phyloP scores from a whole-genome alignment of 257 asterid species.

The Dorcoceras hygrometricum region DNA sequence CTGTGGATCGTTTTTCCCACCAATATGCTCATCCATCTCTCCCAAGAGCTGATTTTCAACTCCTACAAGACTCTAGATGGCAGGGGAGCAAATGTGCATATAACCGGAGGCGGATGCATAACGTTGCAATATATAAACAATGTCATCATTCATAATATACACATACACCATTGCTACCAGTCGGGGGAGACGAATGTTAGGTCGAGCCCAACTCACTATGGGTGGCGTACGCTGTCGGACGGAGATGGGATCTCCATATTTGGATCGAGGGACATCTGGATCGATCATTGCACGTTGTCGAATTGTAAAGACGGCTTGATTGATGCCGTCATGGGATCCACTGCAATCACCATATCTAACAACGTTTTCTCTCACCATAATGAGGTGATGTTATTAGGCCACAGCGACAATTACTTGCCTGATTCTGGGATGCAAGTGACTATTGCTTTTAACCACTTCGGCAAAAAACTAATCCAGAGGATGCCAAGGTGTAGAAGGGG shows the following conservation, averaged over 20 bases:
- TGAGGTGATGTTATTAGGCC: constrained; percentile 72
- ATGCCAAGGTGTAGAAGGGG: constrained; percentile 85
- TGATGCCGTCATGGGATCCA: constrained; percentile 72
- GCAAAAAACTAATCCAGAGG: constrained; percentile 56
- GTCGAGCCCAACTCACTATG: constrained; percentile 71
- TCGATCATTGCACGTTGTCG: constrained; percentile 66
- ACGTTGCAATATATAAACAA: constrained; percentile 55
- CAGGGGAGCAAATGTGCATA: constrained; percentile 55
- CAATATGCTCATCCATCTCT: constrained; percentile 58
- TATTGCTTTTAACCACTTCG: constrained; percentile 68
- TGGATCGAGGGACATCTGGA: constrained; percentile 62
- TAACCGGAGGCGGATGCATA: constrained; percentile 69
- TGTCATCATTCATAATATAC: constrained; percentile 69
- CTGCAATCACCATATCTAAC: constrained; percentile 64
- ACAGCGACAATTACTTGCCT: constrained; percentile 59
- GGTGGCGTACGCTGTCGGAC: constrained; percentile 54
- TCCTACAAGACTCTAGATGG: constrained; percentile 72
- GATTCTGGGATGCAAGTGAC: constrained; percentile 88
- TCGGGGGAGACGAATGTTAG: constrained; percentile 58
- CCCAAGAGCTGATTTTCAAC: constrained; percentile 66
- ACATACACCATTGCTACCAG: constrained; percentile 57
- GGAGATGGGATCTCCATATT: constrained; percentile 75
- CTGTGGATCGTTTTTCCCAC: constrained; percentile 71
- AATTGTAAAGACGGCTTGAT: constrained; percentile 70
- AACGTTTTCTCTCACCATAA: constrained; percentile 66